These are phyloP conservation scores for Solanum ossicruentum DNA, from an alignment of 257 asterid species.

Conservation along the genomic window DNA sequence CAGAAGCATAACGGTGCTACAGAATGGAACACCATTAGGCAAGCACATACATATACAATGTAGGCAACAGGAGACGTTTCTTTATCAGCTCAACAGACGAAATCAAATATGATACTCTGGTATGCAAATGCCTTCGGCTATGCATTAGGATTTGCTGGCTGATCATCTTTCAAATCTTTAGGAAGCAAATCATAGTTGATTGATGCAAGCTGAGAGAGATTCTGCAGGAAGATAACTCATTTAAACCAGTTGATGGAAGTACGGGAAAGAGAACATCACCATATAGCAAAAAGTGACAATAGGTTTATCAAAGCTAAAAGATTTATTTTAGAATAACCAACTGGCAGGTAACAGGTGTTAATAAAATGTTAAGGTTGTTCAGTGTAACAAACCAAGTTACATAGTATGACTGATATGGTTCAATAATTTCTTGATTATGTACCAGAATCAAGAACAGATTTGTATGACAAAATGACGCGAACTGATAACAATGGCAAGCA, in stretches of 20 bases:
- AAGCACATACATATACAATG: neutral
- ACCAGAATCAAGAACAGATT: neutral
- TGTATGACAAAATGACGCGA: neutral
- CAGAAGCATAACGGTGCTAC: neutral
- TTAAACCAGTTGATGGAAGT: neutral
- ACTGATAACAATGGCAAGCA: neutral
- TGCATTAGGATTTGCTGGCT: conserved; percentile 37
- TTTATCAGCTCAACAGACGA: neutral
- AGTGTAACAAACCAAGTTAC: neutral
- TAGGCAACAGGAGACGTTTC: neutral
- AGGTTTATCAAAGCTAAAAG: neutral
- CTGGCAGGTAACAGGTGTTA: neutral
- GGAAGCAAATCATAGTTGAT: conserved; percentile 85
- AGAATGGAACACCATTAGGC: neutral
- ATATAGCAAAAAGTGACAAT: neutral
- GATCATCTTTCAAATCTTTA: conserved; percentile 79
- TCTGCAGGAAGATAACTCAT: conserved; percentile 25
- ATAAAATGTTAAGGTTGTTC: neutral
- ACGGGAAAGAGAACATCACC: neutral
- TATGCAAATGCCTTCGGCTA: conserved; percentile 3
- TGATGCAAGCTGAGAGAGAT: conserved; percentile 94
- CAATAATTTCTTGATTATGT: neutral
- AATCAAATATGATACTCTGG: neutral
- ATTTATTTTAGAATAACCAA: neutral
- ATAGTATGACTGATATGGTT: neutral